These are phyloP conservation scores for Suhomyces kilbournensis DNA, from an alignment of 805 yeast genomes.

Conservation along the genomic window DNA sequence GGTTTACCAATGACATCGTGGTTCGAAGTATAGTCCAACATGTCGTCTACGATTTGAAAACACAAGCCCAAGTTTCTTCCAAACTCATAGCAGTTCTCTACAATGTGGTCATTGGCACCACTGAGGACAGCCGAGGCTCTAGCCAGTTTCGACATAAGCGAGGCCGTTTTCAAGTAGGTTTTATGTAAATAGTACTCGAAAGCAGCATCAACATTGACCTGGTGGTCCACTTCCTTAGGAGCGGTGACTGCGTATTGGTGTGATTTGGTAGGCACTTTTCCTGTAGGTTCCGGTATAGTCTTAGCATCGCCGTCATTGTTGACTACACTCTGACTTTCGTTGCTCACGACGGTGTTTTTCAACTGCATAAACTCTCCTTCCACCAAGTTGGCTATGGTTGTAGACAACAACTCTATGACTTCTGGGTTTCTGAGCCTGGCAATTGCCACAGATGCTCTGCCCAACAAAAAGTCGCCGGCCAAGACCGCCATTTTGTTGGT, in stretches of 20 bases:
- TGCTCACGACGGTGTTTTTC: conserved; percentile 75
- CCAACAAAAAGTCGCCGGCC: conserved; percentile 94
- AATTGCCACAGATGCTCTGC: conserved; percentile 94
- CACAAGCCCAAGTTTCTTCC: conserved; percentile 93
- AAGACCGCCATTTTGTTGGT: conserved; percentile 96
- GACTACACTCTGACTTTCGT: conserved; percentile 42
- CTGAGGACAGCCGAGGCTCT: conserved; percentile 91
- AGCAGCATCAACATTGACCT: conserved; percentile 74
- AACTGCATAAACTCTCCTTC: conserved; percentile 99
- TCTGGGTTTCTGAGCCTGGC: conserved; percentile 94
- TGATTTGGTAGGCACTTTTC: conserved; percentile 56
- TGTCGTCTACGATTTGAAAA: conserved; percentile 94
- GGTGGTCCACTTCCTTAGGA: conserved; percentile 50
- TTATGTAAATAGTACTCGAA: conserved; percentile 94
- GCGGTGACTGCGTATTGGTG: conserved; percentile 54
- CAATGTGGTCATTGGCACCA: conserved; percentile 71
- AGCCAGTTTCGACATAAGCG: conserved; percentile 89
- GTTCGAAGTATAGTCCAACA: conserved; percentile 91
- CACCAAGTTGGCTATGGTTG: conserved; percentile 93
- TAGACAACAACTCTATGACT: conserved; percentile 91
- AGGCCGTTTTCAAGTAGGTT: conserved; percentile 92
- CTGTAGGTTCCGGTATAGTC: conserved; percentile 55
- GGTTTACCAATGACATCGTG: conserved; percentile 89
- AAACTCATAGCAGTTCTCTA: conserved; percentile 84
- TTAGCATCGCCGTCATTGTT: conserved; percentile 48